Conservation (phyloP, 1,284 basidiomycete species). For the Waitea zeae region DNA sequence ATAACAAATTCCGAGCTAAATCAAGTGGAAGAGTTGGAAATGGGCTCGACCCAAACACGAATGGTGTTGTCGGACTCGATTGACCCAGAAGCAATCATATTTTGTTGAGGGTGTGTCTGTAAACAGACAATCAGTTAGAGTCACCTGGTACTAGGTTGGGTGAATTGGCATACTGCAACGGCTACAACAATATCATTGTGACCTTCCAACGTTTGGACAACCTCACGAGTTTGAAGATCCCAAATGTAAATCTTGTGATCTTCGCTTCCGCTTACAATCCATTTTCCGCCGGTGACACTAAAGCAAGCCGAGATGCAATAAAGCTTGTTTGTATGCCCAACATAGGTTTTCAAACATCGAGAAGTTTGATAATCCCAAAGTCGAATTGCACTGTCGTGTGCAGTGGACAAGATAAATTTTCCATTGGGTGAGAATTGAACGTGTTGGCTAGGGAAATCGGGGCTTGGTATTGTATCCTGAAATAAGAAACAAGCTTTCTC, state of each 20-base stretch:
- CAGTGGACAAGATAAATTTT: conserved; percentile 73
- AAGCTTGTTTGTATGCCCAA: conserved; percentile 67
- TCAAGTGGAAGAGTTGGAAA: no score
- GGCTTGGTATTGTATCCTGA: conserved; percentile 4
- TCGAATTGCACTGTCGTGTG: conserved; percentile 84
- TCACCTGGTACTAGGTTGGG: not conserved
- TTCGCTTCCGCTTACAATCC: conserved; percentile 79
- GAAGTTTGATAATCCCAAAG: conserved; percentile 92
- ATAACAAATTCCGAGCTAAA: no score
- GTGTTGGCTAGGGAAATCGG: conserved; percentile 54
- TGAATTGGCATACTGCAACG: conserved; percentile 38
- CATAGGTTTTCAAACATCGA: conserved; percentile 86
- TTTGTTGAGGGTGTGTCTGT: conserved; percentile 55
- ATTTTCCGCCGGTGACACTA: no score
- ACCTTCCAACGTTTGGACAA: conserved; percentile 60
- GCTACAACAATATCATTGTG: conserved; percentile 69
- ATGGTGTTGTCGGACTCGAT: conserved; percentile 77
- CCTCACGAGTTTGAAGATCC: conserved; percentile 75
- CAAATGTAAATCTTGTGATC: conserved; percentile 80
- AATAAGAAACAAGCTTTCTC: conserved; percentile 13
- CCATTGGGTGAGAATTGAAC: conserved; percentile 87
- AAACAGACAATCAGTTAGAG: conserved; percentile 1
- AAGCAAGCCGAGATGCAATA: conserved; percentile 59
- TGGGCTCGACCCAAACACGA: conserved; percentile 70
- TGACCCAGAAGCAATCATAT: conserved; percentile 65